Conservation (phyloP, 2,329 filamentous ascomycete genomes). For the Mollisiaceae sp. region DNA sequence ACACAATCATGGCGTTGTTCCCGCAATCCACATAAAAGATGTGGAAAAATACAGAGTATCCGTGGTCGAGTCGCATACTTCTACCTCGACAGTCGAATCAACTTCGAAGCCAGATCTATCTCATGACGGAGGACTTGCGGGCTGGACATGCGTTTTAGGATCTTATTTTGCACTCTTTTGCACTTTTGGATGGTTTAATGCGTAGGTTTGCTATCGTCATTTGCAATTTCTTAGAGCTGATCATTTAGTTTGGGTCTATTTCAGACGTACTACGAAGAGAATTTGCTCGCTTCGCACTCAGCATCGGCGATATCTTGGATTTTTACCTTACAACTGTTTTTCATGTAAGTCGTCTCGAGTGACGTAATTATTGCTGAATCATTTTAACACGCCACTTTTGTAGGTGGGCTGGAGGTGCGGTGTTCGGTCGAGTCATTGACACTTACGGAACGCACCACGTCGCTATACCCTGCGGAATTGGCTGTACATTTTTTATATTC, state of each 20-base stretch:
- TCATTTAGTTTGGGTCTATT: slow-evolving; percentile 53
- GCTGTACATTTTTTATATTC: slow-evolving; percentile 66
- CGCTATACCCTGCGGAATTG: slow-evolving; percentile 55
- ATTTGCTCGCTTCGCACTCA: slow-evolving; percentile 53
- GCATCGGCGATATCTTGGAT: slow-evolving; percentile 64
- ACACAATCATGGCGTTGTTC: too few species aligned
- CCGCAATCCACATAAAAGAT: not conserved
- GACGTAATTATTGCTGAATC: not conserved
- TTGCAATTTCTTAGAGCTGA: not conserved
- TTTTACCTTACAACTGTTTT: slow-evolving; percentile 57
- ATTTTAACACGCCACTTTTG: not conserved
- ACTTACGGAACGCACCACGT: slow-evolving; percentile 63
- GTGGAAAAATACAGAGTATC: not conserved
- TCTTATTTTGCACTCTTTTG: slow-evolving; percentile 50
- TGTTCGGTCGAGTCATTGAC: slow-evolving; percentile 67
- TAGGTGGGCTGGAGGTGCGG: slow-evolving; percentile 52
- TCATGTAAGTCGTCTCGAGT: slow-evolving; percentile 46
- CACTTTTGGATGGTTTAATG: slow-evolving; percentile 54
- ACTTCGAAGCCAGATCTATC: not conserved
- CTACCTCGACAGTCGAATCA: not conserved
- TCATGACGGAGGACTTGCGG: slow-evolving; percentile 59
- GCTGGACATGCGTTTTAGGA: slow-evolving; percentile 59
- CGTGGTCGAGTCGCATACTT: not conserved
- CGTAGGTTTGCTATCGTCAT: slow-evolving; percentile 28
- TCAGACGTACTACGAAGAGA: slow-evolving; percentile 59